phyloP scores from a whole-genome alignment of 2,329 filamentous ascomycete species.

The Ilyonectria mors-panacis region DNA sequence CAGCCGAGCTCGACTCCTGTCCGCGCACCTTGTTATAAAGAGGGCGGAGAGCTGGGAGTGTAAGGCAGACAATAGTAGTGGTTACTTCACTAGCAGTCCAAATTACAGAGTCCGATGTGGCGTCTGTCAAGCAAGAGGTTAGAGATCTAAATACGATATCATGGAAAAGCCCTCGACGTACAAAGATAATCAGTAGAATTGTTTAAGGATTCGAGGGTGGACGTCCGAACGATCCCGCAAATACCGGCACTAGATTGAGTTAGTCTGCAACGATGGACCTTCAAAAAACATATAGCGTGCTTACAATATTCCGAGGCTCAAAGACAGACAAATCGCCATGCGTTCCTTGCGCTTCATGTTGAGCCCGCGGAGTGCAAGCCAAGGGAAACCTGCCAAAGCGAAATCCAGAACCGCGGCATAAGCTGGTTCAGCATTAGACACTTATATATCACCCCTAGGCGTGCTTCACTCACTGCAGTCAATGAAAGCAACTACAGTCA shows the following conservation, averaged over 20 bases:
- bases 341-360: slow-evolving; percentile 37
- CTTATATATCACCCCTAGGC: no score
- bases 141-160: no score
- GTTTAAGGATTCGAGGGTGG: slow-evolving; percentile 24
- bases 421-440: background rate
- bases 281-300: background rate
- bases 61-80: slow-evolving; percentile 30
- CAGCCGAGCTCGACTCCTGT: slow-evolving; percentile 33
- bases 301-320: slow-evolving; percentile 33
- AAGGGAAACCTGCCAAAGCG: slow-evolving; percentile 27
- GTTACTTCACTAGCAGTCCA: slow-evolving; percentile 38
- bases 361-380: slow-evolving; percentile 27
- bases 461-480: slow-evolving; percentile 24
- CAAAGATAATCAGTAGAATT: slow-evolving; percentile 31
- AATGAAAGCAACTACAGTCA: slow-evolving; percentile 28
- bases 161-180: slow-evolving; percentile 3
- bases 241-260: slow-evolving; percentile 23
- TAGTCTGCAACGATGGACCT: no score
- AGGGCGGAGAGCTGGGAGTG: slow-evolving; percentile 27
- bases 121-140: background rate
- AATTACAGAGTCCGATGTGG: slow-evolving; percentile 32
- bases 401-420: slow-evolving; percentile 33
- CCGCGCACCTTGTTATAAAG: slow-evolving; percentile 32
- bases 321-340: slow-evolving; percentile 25
- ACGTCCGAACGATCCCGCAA: slow-evolving; percentile 28